A percentile compares a stretch with the other conserved stretches of the same genome.
Evolutionary conservation across 805 yeast species (phyloP).

Genomic region (Grigorovia humatica): DNA sequence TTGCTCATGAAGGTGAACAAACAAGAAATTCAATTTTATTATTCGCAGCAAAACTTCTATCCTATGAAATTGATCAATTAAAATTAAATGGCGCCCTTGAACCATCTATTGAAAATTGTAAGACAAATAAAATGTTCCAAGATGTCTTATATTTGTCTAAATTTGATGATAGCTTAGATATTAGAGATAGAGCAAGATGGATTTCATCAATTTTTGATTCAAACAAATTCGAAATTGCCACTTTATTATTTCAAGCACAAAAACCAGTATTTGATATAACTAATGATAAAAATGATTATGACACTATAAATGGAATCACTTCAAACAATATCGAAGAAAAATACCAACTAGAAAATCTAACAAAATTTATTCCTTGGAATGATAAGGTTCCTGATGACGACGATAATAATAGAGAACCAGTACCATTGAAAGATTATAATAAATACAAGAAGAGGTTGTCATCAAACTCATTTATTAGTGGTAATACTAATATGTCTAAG

Average conservation of each 20-base stretch:
- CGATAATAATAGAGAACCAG: conserved; percentile 29
- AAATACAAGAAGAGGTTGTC: conserved; percentile 28
- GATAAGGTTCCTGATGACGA: conserved; percentile 4
- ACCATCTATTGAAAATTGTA: conserved; percentile 1
- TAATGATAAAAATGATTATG: conserved; percentile 29
- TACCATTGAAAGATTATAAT: conserved; percentile 33
- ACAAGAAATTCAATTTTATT: conserved; percentile 65
- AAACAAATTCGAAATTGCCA: conserved; percentile 49
- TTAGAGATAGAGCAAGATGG: conserved; percentile 78
- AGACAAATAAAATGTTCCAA: conserved; percentile 41
- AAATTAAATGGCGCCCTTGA: conserved; percentile 5
- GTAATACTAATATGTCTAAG: conserved; percentile 1
- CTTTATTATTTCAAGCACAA: conserved; percentile 64
- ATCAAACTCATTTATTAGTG: conserved; percentile 13
- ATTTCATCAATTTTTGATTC: conserved; percentile 48
- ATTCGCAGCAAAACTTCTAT: conserved; percentile 61
- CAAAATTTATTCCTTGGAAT: conserved; percentile 15
- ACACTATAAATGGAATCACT: conserved; percentile 3
- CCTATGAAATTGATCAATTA: conserved; percentile 38
- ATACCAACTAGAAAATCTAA: neutral
- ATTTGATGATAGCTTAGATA: conserved; percentile 65
- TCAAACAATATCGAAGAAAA: conserved; percentile 2
- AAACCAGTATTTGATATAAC: conserved; percentile 35
- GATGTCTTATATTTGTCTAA: conserved; percentile 53
- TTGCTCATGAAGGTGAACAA: conserved; percentile 42